These are phyloP conservation scores for Talaromyces sp. DNA, from an alignment of 2,329 filamentous ascomycete genomes.

Conservation along the genomic window DNA sequence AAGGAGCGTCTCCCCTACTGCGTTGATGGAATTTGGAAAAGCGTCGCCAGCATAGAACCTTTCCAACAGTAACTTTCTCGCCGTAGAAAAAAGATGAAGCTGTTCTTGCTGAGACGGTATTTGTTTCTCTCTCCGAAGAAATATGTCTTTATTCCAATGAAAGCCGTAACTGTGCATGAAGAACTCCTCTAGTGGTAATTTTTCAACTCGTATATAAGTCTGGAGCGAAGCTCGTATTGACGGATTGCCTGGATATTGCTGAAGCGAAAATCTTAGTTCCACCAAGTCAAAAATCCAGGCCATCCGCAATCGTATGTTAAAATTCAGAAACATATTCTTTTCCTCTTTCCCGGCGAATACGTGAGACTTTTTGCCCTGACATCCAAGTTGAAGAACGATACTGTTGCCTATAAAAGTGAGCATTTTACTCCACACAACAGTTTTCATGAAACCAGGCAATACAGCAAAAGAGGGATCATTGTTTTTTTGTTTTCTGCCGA, in stretches of 20 bases:
- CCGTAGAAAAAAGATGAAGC: neutral
- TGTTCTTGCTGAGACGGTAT: neutral
- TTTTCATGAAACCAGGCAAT: neutral
- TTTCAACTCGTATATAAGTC: neutral
- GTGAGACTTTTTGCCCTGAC: neutral
- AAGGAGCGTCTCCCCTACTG: fast-evolving
- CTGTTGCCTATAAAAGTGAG: neutral
- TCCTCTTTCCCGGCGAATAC: neutral
- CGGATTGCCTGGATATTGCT: neutral
- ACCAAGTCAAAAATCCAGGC: neutral
- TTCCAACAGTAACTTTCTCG: neutral
- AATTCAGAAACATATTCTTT: neutral
- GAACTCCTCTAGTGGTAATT: neutral
- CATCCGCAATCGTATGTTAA: neutral
- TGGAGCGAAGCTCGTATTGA: neutral
- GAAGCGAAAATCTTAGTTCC: neutral
- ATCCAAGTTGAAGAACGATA: neutral
- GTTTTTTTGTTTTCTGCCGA: neutral
- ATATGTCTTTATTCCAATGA: neutral
- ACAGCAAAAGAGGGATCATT: neutral
- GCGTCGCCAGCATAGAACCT: neutral
- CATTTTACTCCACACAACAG: neutral
- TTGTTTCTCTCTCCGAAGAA: neutral
- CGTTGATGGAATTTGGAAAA: neutral
- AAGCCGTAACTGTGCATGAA: neutral